Percentiles rank a stretch among this genome's conserved stretches.
These are phyloP conservation scores for Pilasporangium apinafurcum DNA, from an alignment of 352 stramenopile genomes.

Conservation along the genomic window DNA sequence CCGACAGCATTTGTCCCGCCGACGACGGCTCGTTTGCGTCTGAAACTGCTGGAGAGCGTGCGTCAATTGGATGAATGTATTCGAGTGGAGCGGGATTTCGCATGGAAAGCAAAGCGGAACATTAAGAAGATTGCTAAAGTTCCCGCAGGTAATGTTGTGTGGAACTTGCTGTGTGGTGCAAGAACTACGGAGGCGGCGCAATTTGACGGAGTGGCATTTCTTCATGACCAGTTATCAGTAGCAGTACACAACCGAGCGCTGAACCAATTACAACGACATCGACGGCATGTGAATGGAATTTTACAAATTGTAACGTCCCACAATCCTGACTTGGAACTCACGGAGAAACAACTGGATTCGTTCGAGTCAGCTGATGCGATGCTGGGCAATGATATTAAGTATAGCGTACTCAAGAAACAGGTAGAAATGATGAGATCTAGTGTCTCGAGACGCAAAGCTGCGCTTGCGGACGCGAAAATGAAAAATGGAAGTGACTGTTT, in stretches of 20 bases:
- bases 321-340: conserved; percentile 73
- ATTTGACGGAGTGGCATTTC: conserved; percentile 45
- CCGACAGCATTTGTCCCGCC: conserved; percentile 6
- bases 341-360: conserved; percentile 75
- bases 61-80: conserved; percentile 53
- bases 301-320: conserved; percentile 78
- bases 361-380: conserved; percentile 66
- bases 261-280: conserved; percentile 79
- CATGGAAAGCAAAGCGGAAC: conserved; percentile 19
- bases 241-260: conserved; percentile 58
- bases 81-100: conserved; percentile 28
- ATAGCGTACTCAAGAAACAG: conserved; percentile 54
- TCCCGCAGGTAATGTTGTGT: conserved; percentile 38
- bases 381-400: conserved; percentile 75
- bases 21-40: conserved; percentile 38
- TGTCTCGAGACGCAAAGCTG: conserved; percentile 35
- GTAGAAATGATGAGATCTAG: conserved; percentile 40
- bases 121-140: conserved; percentile 19
- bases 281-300: conserved; percentile 65
- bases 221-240: conserved; percentile 50
- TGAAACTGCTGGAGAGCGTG: conserved; percentile 54
- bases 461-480: conserved; percentile 39
- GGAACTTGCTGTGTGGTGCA: conserved; percentile 57
- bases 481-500: conserved; percentile 67
- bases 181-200: conserved; percentile 16